Conservation (phyloP, 768 basidiomycete species). For the Filobasidium wieringae region DNA sequence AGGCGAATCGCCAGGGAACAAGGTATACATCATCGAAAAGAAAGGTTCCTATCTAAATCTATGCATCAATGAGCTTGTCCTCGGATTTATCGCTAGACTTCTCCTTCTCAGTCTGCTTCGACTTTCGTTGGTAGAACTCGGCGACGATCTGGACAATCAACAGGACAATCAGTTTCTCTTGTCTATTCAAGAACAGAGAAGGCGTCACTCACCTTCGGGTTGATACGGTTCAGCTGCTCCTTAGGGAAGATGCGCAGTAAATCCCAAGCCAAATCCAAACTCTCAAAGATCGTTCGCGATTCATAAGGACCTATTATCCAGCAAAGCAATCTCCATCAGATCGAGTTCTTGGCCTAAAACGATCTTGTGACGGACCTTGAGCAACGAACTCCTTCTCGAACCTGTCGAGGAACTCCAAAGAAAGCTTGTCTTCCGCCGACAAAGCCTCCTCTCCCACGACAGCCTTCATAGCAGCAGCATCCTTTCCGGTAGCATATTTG, state of each 20-base stretch:
- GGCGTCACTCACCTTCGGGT: slow-evolving; percentile 52
- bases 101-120: slow-evolving; percentile 19
- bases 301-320: slow-evolving; percentile 69
- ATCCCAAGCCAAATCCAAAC: slow-evolving; percentile 92
- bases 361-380: slow-evolving; percentile 53
- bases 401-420: slow-evolving; percentile 92
- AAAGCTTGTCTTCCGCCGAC: slow-evolving; percentile 87
- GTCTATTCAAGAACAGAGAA: not conserved
- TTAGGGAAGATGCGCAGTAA: slow-evolving; percentile 96
- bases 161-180: not conserved
- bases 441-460: slow-evolving; percentile 98
- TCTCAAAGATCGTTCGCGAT: slow-evolving; percentile 90
- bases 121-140: slow-evolving; percentile 81
- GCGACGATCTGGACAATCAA: slow-evolving; percentile 51
- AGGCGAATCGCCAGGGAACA: too few relatives aligned
- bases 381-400: slow-evolving; percentile 96
- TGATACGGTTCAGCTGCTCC: slow-evolving; percentile 95
- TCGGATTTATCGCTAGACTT: slow-evolving; percentile 19
- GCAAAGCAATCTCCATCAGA: slow-evolving; percentile 9
- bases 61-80: slow-evolving; percentile 12
- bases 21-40: slow-evolving; percentile 1
- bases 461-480: slow-evolving; percentile 97
- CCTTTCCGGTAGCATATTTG: slow-evolving; percentile 94
- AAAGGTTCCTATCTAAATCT: not conserved
- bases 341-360: not conserved